Percentiles rank a stretch among this genome's conserved stretches.
Conservation (phyloP, 768 basidiomycete species). For the Tricholoma furcatifolium region DNA sequence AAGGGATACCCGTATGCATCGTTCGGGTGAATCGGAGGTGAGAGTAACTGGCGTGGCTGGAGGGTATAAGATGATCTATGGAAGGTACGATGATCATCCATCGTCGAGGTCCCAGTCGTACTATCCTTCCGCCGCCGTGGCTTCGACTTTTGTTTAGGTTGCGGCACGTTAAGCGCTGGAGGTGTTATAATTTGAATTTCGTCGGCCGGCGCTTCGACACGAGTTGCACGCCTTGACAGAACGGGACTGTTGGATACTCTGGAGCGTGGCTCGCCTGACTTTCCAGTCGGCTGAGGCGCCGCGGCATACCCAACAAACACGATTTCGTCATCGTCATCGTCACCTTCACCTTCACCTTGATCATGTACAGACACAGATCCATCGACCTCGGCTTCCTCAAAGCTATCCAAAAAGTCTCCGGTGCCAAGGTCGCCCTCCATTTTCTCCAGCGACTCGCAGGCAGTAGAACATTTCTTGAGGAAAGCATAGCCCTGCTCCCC, state of each 20-base stretch:
- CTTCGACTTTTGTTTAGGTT: background rate
- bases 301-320: constrained; percentile 1
- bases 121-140: background rate
- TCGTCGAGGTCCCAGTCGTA: no score
- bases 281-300: background rate
- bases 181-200: background rate
- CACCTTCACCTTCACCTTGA: background rate
- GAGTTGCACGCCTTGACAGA: background rate
- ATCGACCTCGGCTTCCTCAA: background rate
- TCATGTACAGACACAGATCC: background rate
- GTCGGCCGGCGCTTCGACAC: background rate
- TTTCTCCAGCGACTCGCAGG: background rate
- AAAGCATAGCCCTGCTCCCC: background rate
- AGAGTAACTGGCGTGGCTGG: no score
- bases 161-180: background rate
- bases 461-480: background rate
- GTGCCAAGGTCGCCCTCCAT: background rate
- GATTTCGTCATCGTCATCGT: constrained; percentile 4
- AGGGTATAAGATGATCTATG: no score
- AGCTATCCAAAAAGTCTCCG: background rate
- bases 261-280: background rate
- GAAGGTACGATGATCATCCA: no score
- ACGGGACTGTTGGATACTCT: background rate
- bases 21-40: no score
- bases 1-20: no score